Conservation (phyloP, 345 rosid genomes). For the Lepidium aucheri region DNA sequence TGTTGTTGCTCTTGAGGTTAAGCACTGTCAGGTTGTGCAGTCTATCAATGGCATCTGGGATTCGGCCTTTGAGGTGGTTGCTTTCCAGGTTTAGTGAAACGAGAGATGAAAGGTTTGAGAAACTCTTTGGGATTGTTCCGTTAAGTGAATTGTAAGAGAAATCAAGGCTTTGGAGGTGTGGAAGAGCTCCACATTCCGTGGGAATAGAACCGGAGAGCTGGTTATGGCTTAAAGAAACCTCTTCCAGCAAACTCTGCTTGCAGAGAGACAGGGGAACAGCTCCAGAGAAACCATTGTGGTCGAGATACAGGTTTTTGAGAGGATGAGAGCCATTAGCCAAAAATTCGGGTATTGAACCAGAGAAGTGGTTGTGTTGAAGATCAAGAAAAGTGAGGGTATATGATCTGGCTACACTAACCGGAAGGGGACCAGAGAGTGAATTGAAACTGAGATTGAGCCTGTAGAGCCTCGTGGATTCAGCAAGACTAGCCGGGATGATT, state of each 20-base stretch:
- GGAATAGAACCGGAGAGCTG: conserved; percentile 51
- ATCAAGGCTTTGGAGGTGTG: conserved; percentile 49
- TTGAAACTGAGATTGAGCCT: conserved; percentile 74
- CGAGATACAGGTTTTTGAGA: conserved; percentile 36
- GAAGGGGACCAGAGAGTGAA: conserved; percentile 53
- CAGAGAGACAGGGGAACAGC: conserved; percentile 42
- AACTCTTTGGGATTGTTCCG: conserved; percentile 60
- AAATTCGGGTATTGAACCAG: conserved; percentile 61
- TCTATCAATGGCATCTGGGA: conserved; percentile 45
- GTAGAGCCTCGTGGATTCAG: conserved; percentile 54
- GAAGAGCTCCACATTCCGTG: conserved; percentile 39
- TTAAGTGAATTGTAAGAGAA: conserved; percentile 61
- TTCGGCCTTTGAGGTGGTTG: conserved; percentile 38
- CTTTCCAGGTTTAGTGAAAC: conserved; percentile 43
- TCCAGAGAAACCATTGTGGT: conserved; percentile 53
- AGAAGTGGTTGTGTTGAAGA: conserved; percentile 65
- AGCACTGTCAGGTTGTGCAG: conserved; percentile 53
- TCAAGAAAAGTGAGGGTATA: conserved; percentile 55
- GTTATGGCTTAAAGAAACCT: conserved; percentile 55
- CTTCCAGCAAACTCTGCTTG: conserved; percentile 43
- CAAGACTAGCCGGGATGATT: conserved; percentile 53
- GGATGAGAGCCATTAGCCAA: conserved; percentile 35
- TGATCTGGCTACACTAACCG: conserved; percentile 35
- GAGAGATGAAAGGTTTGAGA: conserved; percentile 52
- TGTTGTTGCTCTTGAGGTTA: conserved; percentile 50